phyloP scores from a whole-genome alignment of 768 basidiomycete genomes.

The Mycena leptocephala region DNA sequence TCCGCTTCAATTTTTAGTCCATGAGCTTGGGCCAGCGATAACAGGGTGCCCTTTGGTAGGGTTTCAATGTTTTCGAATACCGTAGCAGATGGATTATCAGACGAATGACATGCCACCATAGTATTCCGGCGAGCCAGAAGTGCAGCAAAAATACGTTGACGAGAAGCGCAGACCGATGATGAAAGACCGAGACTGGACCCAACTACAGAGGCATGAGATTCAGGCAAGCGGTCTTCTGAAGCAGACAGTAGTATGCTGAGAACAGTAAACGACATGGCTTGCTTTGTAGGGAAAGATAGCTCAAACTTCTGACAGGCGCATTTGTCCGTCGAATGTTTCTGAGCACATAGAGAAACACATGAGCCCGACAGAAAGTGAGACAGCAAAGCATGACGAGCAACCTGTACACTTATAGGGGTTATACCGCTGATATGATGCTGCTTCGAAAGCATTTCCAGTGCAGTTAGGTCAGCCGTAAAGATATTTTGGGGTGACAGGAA shows the following conservation, averaged over 20 bases:
- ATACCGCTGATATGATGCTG: background rate
- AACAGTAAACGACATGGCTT: background rate
- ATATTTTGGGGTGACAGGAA: too few species aligned
- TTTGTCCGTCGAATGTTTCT: background rate
- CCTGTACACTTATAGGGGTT: background rate
- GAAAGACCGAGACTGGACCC: background rate
- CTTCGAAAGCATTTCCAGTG: background rate
- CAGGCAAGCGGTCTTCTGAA: background rate
- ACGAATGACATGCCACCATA: background rate
- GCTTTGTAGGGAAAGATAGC: background rate
- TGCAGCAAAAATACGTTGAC: background rate
- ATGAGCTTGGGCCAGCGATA: background rate
- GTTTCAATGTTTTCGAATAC: background rate
- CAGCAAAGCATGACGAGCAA: background rate
- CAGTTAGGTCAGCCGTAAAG: too few species aligned
- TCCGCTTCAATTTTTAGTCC: background rate
- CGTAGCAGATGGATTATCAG: background rate
- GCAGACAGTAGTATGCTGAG: background rate
- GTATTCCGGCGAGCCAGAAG: background rate
- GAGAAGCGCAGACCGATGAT: background rate
- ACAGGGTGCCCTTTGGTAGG: background rate
- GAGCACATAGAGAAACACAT: background rate
- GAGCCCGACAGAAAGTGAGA: background rate
- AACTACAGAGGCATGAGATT: background rate
- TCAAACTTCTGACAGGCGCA: background rate